Evolutionary conservation across 2,329 filamentous ascomycete genomes (phyloP).

Genomic region (Rutstroemia sp.): DNA sequence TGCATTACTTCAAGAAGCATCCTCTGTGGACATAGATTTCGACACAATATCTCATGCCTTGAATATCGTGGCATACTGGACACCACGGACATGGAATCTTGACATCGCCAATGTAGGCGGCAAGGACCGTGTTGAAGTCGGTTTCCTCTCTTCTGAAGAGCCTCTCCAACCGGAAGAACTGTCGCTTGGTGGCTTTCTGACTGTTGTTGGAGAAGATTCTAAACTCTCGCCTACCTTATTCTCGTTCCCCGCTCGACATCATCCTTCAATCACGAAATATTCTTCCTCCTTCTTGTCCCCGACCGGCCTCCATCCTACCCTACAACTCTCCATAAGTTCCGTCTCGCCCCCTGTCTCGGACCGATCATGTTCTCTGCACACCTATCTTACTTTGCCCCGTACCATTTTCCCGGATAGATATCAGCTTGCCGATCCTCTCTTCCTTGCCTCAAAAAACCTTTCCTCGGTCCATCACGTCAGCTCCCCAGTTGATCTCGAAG

Average conservation of each 20-base stretch:
- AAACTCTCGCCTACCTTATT: slow-evolving; percentile 72
- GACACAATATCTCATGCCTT: slow-evolving; percentile 60
- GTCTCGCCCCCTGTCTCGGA: slow-evolving; percentile 41
- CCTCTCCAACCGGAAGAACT: slow-evolving; percentile 65
- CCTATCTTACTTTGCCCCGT: slow-evolving; percentile 77
- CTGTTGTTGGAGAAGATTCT: slow-evolving; percentile 67
- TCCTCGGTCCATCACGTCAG: slow-evolving; percentile 58
- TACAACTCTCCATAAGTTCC: slow-evolving; percentile 58
- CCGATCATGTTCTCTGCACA: slow-evolving; percentile 63
- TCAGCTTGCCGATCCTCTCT: slow-evolving; percentile 69
- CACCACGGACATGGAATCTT: slow-evolving; percentile 28
- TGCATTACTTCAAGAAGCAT: slow-evolving; percentile 43
- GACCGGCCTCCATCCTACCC: slow-evolving; percentile 75
- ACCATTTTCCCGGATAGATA: slow-evolving; percentile 81
- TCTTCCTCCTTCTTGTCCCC: slow-evolving; percentile 58
- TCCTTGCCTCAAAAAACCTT: slow-evolving; percentile 75
- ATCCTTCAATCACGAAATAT: slow-evolving; percentile 49
- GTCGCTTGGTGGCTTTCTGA: slow-evolving; percentile 69
- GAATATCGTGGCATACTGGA: slow-evolving; percentile 59
- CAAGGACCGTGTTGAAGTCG: slow-evolving; percentile 65
- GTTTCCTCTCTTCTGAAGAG: slow-evolving; percentile 62
- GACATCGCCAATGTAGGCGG: slow-evolving; percentile 23
- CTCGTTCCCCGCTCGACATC: slow-evolving; percentile 75
- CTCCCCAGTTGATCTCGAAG: slow-evolving; percentile 81
- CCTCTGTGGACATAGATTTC: slow-evolving; percentile 70